Evolutionary conservation across 805 yeast species (phyloP).

Genomic region (Lachancea thermotolerans): DNA sequence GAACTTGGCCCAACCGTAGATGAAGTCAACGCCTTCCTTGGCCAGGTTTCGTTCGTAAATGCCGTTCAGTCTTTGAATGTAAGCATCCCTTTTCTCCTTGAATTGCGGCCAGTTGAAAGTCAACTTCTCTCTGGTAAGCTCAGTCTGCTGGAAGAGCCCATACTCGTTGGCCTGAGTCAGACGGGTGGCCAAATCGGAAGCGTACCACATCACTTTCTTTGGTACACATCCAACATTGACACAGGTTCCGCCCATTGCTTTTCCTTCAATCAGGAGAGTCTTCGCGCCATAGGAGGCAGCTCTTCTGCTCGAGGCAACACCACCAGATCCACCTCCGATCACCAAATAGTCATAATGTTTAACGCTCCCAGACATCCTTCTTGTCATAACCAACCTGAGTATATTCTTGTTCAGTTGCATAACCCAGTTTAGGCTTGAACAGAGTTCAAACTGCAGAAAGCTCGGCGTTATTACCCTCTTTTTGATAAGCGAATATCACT

Average conservation of each 20-base stretch:
- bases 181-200: slow-evolving; percentile 79
- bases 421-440: not conserved
- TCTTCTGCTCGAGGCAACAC: slow-evolving; percentile 96
- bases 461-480: not conserved
- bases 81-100: slow-evolving; percentile 88
- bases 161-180: slow-evolving; percentile 71
- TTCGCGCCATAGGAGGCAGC: slow-evolving; percentile 94
- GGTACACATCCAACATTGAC: slow-evolving; percentile 99
- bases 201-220: slow-evolving; percentile 98
- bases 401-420: slow-evolving; percentile 5
- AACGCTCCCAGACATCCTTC: slow-evolving; percentile 49
- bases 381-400: slow-evolving; percentile 10
- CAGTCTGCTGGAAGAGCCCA: slow-evolving; percentile 61
- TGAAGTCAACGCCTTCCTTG: slow-evolving; percentile 82
- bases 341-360: slow-evolving; percentile 83
- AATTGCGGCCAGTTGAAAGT: slow-evolving; percentile 77
- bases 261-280: slow-evolving; percentile 72
- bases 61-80: slow-evolving; percentile 79
- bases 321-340: slow-evolving; percentile 99
- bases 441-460: not conserved
- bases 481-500: too few relatives aligned
- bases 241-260: slow-evolving; percentile 93
- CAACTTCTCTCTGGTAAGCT: slow-evolving; percentile 42
- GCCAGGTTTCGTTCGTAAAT: slow-evolving; percentile 83
- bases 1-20: slow-evolving; percentile 84